phyloP scores from a whole-genome alignment of 2,329 filamentous ascomycete genomes.

The Botrytis cinerea region DNA sequence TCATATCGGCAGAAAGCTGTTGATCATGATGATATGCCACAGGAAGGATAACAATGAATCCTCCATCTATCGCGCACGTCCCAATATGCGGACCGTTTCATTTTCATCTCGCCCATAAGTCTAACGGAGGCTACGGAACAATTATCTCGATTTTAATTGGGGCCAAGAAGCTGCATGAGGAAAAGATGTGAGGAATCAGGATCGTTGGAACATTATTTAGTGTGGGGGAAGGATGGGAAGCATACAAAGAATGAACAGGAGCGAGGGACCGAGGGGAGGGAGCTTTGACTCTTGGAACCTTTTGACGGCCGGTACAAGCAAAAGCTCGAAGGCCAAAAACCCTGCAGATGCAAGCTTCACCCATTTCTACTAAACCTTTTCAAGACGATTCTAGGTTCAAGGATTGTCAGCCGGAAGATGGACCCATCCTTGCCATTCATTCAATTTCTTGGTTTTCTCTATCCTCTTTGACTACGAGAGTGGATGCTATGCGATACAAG shows the following conservation, averaged over 20 bases:
- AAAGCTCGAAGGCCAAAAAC: not conserved
- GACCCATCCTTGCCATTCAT: not conserved
- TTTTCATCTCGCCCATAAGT: not conserved
- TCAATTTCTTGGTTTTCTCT: slow-evolving; percentile 4
- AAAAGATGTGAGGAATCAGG: not conserved
- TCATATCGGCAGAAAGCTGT: not conserved
- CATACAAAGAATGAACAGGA: not conserved
- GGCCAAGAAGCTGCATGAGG: not conserved
- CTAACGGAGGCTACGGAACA: not conserved
- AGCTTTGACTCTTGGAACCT: slow-evolving; percentile 9
- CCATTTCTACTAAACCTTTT: not conserved
- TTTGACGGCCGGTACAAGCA: not conserved
- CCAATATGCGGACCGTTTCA: not conserved
- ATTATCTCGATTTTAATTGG: not conserved
- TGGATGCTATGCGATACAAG: not conserved
- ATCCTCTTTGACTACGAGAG: not conserved
- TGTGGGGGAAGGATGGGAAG: not conserved
- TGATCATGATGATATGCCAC: not conserved
- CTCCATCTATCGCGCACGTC: not conserved
- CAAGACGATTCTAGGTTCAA: not conserved
- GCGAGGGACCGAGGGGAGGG: not conserved
- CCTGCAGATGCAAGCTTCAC: slow-evolving; percentile 16
- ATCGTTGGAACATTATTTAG: not conserved
- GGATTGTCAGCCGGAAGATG: slow-evolving; percentile 3
- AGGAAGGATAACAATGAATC: not conserved